These are phyloP conservation scores for Ogataea neopini DNA, from an alignment of 805 yeast species.

Conservation along the genomic window DNA sequence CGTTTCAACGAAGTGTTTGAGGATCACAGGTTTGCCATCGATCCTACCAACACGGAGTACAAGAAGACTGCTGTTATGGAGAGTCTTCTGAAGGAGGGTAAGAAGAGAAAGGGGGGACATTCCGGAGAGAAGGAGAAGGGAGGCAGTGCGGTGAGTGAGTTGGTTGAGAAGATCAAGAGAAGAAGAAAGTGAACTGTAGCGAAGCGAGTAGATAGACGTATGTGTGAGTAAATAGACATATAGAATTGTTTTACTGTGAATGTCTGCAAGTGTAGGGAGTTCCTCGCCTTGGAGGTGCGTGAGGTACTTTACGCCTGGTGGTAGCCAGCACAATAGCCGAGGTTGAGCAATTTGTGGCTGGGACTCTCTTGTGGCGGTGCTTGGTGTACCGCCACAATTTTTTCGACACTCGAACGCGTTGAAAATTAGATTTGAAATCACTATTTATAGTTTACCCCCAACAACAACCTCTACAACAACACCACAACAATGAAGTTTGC, in stretches of 20 bases:
- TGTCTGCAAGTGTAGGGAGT: too few species aligned
- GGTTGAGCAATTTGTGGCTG: too few species aligned
- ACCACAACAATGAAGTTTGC: conserved; percentile 18
- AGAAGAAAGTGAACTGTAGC: conserved; percentile 1
- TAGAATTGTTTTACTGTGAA: neutral
- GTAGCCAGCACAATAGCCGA: too few species aligned
- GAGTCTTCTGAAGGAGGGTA: conserved; percentile 74
- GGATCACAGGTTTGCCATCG: conserved; percentile 89
- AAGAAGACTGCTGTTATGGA: conserved; percentile 88
- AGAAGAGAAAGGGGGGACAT: conserved; percentile 40
- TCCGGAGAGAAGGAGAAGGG: conserved; percentile 23
- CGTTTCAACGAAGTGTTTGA: conserved; percentile 85
- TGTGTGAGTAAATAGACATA: conserved; percentile 35
- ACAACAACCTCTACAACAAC: neutral
- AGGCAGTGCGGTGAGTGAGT: conserved; percentile 23
- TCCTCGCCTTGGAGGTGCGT: too few species aligned
- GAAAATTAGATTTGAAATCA: conserved; percentile 2
- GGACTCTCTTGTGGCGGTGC: too few species aligned
- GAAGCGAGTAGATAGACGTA: neutral
- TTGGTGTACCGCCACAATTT: neutral
- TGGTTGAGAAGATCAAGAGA: conserved; percentile 54
- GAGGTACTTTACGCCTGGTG: too few species aligned
- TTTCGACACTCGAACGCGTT: conserved; percentile 4
- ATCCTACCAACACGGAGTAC: conserved; percentile 88
- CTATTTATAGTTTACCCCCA: conserved; percentile 5